Conservation (phyloP, 495 filamentous ascomycete species). For the Lentithecium fluviatile region DNA sequence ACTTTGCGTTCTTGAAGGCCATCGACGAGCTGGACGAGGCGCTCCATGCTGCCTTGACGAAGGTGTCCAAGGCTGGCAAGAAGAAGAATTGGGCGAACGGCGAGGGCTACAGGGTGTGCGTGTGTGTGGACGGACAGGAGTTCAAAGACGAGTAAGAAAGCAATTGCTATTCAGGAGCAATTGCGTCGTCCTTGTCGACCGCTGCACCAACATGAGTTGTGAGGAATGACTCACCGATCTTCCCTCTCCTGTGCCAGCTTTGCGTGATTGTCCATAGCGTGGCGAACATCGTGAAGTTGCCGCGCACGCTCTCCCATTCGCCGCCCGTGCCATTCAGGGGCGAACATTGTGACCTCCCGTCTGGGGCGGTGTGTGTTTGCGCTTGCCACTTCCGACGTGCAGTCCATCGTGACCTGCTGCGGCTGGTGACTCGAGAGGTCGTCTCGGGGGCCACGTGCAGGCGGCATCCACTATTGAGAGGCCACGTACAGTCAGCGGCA, state of each 20-base stretch:
- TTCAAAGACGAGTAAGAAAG: conserved; percentile 1
- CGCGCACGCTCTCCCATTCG: not conserved
- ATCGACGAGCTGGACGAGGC: conserved; percentile 34
- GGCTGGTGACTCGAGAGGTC: not conserved
- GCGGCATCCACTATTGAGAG: conserved; percentile 16
- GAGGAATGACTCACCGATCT: not conserved
- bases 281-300: not conserved
- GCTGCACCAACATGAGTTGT: too few relatives aligned
- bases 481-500: conserved; percentile 19
- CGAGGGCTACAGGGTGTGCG: conserved; percentile 9
- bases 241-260: not conserved
- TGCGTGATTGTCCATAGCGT: not conserved
- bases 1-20: conserved; percentile 30
- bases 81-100: conserved; percentile 57
- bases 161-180: not conserved
- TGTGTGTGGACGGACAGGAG: conserved; percentile 23
- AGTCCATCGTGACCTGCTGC: conserved; percentile 22
- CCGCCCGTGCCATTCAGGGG: not conserved
- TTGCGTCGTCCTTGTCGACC: not conserved
- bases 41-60: conserved; percentile 44
- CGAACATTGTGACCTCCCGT: conserved; percentile 20
- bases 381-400: conserved; percentile 3
- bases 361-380: not conserved
- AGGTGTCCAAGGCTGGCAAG: conserved; percentile 59
- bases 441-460: conserved; percentile 26